Evolutionary conservation across 2,329 filamentous ascomycete species (phyloP), one percentile per base, ranked within the genome.

Genomic region (Cladosporium sp.): DNA sequence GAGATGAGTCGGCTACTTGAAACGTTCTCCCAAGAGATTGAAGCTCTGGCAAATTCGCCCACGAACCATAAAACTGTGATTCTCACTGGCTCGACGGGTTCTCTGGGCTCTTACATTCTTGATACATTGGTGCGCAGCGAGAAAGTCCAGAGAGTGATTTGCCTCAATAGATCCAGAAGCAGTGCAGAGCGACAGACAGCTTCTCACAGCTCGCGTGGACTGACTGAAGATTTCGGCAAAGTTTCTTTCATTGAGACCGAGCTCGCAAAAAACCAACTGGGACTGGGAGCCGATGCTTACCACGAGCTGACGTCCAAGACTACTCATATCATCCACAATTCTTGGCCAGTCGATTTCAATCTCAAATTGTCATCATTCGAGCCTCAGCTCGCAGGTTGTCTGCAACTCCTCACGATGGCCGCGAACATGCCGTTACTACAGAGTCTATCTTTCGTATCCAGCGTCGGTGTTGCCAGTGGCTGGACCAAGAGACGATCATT

Each of bases 361-460:
- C 71, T 71, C 59, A 68, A 70, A 2, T 70, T 78, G 26, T 66
- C 71, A 3, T 74, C 72, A 8, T 78, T 72, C 64, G 74, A 76
- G 61, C 65, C 66, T 3, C 32, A 41, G 36, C 36, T 41, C 3
- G 36, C n/a, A 12, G 54, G 73, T 36, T 67, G 71, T 4, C 66
- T 76, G 21, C 72, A 74, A 47, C 71, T 77, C 61, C 71, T 69
- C 44, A 54, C 72, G 3, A 59, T 66, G 2, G 71, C 70, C 18
- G 65, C 65, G 24, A 68, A 72, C 14, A 68, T 68, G 10, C 68
- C 75, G 2, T 68, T 74, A 24, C 73, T 80, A 28, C 65, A 75
- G 61, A 79, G 78, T 72, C 75, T 80, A 61, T 79, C 77, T 0
- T 78, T 75, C 11, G 76, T 80, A 52, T 76, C 76, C n/a, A 75